Evolutionary conservation across 148 eudicot species (phyloP).

Genomic region (Dysphania ambrosioides): DNA sequence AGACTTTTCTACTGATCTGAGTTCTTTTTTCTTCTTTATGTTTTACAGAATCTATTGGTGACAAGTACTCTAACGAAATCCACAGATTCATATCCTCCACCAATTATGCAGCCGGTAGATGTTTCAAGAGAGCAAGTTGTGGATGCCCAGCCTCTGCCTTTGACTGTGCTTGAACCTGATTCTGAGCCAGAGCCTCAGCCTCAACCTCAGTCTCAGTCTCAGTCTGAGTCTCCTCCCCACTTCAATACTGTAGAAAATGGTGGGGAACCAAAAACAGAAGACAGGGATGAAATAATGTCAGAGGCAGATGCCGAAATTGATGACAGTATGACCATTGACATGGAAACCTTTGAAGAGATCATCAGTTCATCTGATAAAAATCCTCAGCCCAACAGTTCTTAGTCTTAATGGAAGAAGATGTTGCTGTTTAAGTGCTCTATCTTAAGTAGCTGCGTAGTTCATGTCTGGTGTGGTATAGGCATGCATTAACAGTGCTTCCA

Average conservation of each 20-base stretch:
- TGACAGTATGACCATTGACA: slow-evolving; percentile 52
- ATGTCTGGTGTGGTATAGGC: background rate
- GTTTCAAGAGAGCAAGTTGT: slow-evolving; percentile 33
- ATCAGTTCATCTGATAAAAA: slow-evolving; percentile 45
- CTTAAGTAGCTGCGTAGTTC: background rate
- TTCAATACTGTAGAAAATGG: slow-evolving; percentile 48
- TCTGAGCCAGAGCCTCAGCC: too few relatives aligned
- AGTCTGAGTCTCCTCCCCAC: slow-evolving; percentile 27
- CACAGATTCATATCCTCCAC: slow-evolving; percentile 46
- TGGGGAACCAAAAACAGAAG: slow-evolving; percentile 33
- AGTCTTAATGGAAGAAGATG: slow-evolving; percentile 2
- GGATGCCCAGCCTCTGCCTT: slow-evolving; percentile 22
- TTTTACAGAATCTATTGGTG: slow-evolving; percentile 64
- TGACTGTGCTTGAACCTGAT: too few relatives aligned
- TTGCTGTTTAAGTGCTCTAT: background rate
- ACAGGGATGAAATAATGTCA: slow-evolving; percentile 62
- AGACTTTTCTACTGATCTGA: background rate
- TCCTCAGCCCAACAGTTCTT: slow-evolving; percentile 34
- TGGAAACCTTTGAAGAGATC: slow-evolving; percentile 51
- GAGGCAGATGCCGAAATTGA: slow-evolving; percentile 46
- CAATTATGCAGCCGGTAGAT: slow-evolving; percentile 32
- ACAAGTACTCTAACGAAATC: slow-evolving; percentile 63
- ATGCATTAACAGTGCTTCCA: background rate
- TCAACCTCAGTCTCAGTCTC: too few relatives aligned
- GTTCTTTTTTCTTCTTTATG: background rate